Base-by-base conservation (phyloP, 2,329 filamentous ascomycete genomes). In the Graphilbum sp. region DNA sequence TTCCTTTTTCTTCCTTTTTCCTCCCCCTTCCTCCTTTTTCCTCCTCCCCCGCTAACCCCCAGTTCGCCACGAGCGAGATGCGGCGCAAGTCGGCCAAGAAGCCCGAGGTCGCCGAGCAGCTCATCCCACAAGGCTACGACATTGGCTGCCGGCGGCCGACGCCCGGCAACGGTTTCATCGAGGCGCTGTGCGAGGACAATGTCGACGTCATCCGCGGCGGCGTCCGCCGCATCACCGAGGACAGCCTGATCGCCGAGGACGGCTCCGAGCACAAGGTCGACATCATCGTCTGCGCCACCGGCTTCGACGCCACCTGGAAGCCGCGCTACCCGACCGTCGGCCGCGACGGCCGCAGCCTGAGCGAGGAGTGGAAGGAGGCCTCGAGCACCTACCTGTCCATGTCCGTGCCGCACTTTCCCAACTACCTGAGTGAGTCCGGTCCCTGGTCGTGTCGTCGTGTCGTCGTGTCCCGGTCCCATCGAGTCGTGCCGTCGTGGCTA, bases 271-370 rank as follows among this genome's bases (percentile, higher is more conserved):
- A 67, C 36, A 58, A 65, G 21, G 62, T 69, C n/a, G 72, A 75
- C 47, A 58, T 60, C 7, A 62, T 75, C 17, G 57, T 75, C 36
- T 70, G 67, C 40, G 69, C 69, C 15, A 72, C 67, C 0, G 67
- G 69, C 2, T 72, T 70, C 45, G 61, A 72, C 47, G 63, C 61
- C 5, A 66, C 63, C 3, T 71, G 68, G 48, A 49, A 56, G 10
- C 66, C 67, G 7, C 57, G 62, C 1, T 71, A 67, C 44, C 65
- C 66, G 1, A 50, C 70, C 21, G 50, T 64, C 24, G 15, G 66
- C 63, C 11, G 54, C 58, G 16, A 46, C 55, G 65, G 64, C 13
- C 20, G 29, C 16, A 64, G 67, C 41, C 54, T 72, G 23, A 62
- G 63, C 41, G 61, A 69, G 24, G 54, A 47, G 17, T 68, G 67